phyloP scores from a whole-genome alignment of 2,329 filamentous ascomycete genomes.

The Neonectria hederae region DNA sequence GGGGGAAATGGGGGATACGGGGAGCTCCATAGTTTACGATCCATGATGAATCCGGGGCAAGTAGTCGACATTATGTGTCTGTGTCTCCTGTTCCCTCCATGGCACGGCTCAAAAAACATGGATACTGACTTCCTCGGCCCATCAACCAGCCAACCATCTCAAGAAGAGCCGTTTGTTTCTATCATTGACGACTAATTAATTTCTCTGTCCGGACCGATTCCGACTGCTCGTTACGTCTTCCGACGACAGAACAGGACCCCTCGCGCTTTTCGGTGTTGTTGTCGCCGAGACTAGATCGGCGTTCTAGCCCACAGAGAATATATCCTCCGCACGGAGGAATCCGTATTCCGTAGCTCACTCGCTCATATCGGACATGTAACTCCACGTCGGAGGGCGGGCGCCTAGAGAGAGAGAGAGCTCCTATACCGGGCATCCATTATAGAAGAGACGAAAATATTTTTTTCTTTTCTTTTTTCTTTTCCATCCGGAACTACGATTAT shows the following conservation, averaged over 20 bases:
- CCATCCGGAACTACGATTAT: constrained; percentile 6
- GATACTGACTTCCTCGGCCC: neutral
- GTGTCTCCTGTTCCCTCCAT: neutral
- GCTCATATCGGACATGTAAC: constrained; percentile 13
- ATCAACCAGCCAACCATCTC: neutral
- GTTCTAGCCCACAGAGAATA: constrained; percentile 14
- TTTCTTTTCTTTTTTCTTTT: constrained; percentile 14
- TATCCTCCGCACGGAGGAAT: neutral
- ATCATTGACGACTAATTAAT: constrained; percentile 10
- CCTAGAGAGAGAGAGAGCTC: constrained; percentile 2
- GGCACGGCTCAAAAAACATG: neutral
- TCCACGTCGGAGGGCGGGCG: constrained; percentile 1
- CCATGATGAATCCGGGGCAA: constrained; percentile 19
- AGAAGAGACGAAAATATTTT: constrained; percentile 11
- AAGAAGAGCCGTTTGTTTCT: neutral
- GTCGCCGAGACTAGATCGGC: constrained; percentile 9
- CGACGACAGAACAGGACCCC: neutral
- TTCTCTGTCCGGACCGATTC: constrained; percentile 19
- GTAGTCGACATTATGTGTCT: too few species aligned
- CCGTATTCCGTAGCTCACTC: neutral
- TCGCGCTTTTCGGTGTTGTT: constrained; percentile 6
- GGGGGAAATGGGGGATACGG: constrained; percentile 14
- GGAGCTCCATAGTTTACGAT: neutral
- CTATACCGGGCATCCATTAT: constrained; percentile 18
- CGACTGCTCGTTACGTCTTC: constrained; percentile 15